Conservation (phyloP, 169 alveolate genomes). For the Plasmodium reichenowi region DNA sequence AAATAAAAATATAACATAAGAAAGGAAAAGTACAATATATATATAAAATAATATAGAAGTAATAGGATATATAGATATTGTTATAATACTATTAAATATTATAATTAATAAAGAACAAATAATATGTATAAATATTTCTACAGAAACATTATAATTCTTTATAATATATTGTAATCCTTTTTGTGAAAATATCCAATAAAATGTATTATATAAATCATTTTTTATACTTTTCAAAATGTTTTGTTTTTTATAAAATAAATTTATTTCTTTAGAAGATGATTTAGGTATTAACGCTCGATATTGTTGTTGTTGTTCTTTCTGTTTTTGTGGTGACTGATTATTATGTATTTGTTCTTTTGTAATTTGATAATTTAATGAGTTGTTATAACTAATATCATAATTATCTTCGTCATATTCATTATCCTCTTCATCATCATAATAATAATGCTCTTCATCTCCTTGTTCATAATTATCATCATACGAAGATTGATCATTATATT, state of each 20-base stretch:
- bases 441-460: too few relatives aligned
- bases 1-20: slow-evolving; percentile 16
- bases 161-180: slow-evolving; percentile 35
- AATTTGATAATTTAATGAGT: too few relatives aligned
- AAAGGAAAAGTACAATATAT: neutral
- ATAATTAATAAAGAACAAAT: slow-evolving; percentile 6
- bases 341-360: too few relatives aligned
- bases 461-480: too few relatives aligned
- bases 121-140: slow-evolving; percentile 17
- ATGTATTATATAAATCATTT: slow-evolving; percentile 26
- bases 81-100: neutral
- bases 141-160: slow-evolving; percentile 20
- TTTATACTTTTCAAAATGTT: slow-evolving; percentile 4
- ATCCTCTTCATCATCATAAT: too few relatives aligned
- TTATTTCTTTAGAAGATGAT: slow-evolving; percentile 3
- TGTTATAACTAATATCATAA: too few relatives aligned
- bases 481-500: too few relatives aligned
- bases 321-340: neutral
- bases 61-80: neutral
- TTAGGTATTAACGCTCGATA: neutral
- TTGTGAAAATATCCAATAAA: slow-evolving; percentile 19
- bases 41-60: neutral
- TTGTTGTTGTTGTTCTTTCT: neutral
- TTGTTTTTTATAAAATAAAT: neutral
- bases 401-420: too few relatives aligned